Evolutionary conservation across 345 rosid genomes (phyloP), one percentile per base, ranked within the genome.

Genomic region (Hibiscus mutabilis): DNA sequence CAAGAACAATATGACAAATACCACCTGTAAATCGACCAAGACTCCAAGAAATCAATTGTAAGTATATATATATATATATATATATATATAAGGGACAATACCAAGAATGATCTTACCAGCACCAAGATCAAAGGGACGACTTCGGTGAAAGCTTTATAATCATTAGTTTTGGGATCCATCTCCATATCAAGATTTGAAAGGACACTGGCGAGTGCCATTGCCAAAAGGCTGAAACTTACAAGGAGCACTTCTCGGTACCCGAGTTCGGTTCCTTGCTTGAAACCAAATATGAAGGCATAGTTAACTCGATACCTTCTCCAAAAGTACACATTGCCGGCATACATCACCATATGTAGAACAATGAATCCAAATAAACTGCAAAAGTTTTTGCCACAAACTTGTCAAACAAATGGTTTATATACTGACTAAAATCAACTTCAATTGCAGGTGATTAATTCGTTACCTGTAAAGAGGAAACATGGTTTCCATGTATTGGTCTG

Each of bases 391-490:
- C 53, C 53, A 67, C 51, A 25, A 25, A 29, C 33, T 53, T 73
- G 55, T 78, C 37, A 78, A 70, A 13, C 49, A 19, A 37, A 22
- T 21, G 53, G 18, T 14, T 49, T 3, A 49, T 3, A 16, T 15
- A 49, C n/a, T 0, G 19, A 49, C 19, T 15, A 2, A 49, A 35
- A 49, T 49, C 18, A 16, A 49, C 53, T 49, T 15, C n/a, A 16
- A 49, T 4, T 49, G 53, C 53, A 49, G 8, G 52, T 13, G 15
- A 46, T 2, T 46, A 11, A 46, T 47, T 4, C 8, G 53, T 33
- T 75, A 82, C 86, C 85, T 83, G 74, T 86, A 82, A 37, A 80
- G 82, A 27, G 89, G 87, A 60, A 86, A 86, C 53, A 49, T 49
- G 53, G 53, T 49, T 49, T 49, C 53, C 53, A 49, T 49, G 53